A percentile compares a stretch with the other conserved stretches of the same genome.
These are phyloP conservation scores for Dalbergia cultrata DNA, from an alignment of 306 rosid species.

Conservation along the genomic window DNA sequence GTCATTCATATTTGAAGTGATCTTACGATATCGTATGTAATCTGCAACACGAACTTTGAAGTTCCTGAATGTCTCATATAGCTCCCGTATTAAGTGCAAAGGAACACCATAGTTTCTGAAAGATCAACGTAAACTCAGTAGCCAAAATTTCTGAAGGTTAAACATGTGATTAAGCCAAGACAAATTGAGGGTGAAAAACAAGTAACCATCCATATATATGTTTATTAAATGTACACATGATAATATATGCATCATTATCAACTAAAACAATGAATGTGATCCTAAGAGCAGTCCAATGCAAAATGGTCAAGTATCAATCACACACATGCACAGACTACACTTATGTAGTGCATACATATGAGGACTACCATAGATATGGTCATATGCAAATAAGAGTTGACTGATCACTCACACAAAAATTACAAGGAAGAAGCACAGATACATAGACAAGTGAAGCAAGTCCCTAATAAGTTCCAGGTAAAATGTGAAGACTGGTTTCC, in stretches of 20 bases:
- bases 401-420: slow-evolving; percentile 86
- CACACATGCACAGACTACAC: slow-evolving; percentile 4
- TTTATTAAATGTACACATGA: slow-evolving; percentile 11
- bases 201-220: not conserved
- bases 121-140: slow-evolving; percentile 47
- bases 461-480: slow-evolving; percentile 95
- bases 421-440: slow-evolving; percentile 92
- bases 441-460: slow-evolving; percentile 97
- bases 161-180: slow-evolving; percentile 26
- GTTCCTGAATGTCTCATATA: slow-evolving; percentile 98
- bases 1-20: slow-evolving; percentile 98
- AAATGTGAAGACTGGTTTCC: slow-evolving; percentile 92
- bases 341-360: slow-evolving; percentile 9
- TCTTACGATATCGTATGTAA: slow-evolving; percentile 90
- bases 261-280: slow-evolving; percentile 25
- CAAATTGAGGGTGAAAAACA: slow-evolving; percentile 17
- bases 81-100: slow-evolving; percentile 95
- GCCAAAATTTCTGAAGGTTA: slow-evolving; percentile 35
- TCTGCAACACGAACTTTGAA: slow-evolving; percentile 90
- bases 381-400: slow-evolving; percentile 28
- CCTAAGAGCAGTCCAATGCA: slow-evolving; percentile 22
- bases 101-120: slow-evolving; percentile 93
- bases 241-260: slow-evolving; percentile 14
- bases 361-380: slow-evolving; percentile 15
- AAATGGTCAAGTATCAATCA: not conserved